Conservation (phyloP, 2,329 filamentous ascomycete species). For the Talaromyces sp. region DNA sequence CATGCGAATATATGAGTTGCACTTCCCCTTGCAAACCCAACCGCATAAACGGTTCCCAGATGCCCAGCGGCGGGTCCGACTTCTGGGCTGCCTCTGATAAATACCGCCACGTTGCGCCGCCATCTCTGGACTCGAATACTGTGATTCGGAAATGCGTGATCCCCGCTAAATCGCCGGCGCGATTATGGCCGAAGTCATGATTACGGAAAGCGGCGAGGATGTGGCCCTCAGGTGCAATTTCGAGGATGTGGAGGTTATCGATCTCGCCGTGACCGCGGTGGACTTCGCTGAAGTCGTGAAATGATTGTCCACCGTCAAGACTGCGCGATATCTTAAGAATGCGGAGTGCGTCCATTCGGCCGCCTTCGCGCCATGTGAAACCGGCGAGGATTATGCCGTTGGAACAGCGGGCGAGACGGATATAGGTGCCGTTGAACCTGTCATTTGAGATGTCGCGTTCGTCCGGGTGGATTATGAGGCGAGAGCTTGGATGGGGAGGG, state of each 20-base stretch:
- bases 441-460: conserved; percentile 37
- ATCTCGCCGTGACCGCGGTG: conserved; percentile 44
- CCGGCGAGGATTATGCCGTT: conserved; percentile 48
- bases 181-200: conserved; percentile 37
- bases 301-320: conserved; percentile 43
- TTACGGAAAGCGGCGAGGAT: conserved; percentile 51
- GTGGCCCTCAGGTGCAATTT: conserved; percentile 31
- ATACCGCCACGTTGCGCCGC: conserved; percentile 44
- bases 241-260: conserved; percentile 49
- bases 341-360: conserved; percentile 25
- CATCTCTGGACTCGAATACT: conserved; percentile 47
- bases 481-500: conserved; percentile 4
- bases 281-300: conserved; percentile 44
- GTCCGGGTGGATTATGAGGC: conserved; percentile 31
- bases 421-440: conserved; percentile 44
- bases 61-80: conserved; percentile 31
- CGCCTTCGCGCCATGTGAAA: conserved; percentile 43
- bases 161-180: conserved; percentile 22
- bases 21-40: conserved; percentile 38
- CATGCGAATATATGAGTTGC: conserved; percentile 48
- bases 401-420: conserved; percentile 45
- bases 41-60: conserved; percentile 54
- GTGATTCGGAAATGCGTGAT: conserved; percentile 50
- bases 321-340: conserved; percentile 46
- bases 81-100: conserved; percentile 47